phyloP scores from a whole-genome alignment of 208 protist genomes.

The Paratrypanosoma confusum region DNA sequence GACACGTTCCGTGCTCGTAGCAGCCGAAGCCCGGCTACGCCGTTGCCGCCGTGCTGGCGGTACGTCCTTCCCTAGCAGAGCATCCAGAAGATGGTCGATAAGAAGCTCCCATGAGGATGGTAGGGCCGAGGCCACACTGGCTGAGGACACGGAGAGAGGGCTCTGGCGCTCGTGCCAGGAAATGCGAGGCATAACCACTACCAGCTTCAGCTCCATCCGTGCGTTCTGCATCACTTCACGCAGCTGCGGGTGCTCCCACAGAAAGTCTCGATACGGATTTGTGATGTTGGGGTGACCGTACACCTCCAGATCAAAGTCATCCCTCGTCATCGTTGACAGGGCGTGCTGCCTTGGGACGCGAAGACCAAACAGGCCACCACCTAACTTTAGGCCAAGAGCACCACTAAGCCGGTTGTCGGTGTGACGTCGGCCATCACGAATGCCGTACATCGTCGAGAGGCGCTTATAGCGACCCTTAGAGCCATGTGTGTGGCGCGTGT shows the following conservation, averaged over 20 bases:
- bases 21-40: no score
- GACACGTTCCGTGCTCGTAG: no score
- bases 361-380: constrained; percentile 78
- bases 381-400: constrained; percentile 73
- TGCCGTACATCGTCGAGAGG: constrained; percentile 32
- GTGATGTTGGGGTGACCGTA: constrained; percentile 85
- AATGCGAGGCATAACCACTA: constrained; percentile 60
- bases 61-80: no score
- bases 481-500: constrained; percentile 80
- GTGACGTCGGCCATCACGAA: constrained; percentile 72
- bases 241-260: constrained; percentile 60
- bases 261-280: constrained; percentile 71
- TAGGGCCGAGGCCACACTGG: not conserved
- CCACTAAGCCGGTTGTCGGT: constrained; percentile 64
- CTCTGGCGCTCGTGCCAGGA: no score
- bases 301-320: constrained; percentile 60
- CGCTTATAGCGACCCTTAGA: constrained; percentile 70
- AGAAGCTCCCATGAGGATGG: constrained; percentile 15
- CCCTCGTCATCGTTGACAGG: constrained; percentile 54
- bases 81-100: constrained; percentile 7
- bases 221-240: constrained; percentile 71
- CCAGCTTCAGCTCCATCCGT: constrained; percentile 23
- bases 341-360: constrained; percentile 71
- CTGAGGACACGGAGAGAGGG: not conserved
- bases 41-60: no score